Evolutionary conservation across 73 alveolate species (phyloP), one percentile per base, ranked within the genome.

Genomic region (Tetrahymena elliotti): DNA sequence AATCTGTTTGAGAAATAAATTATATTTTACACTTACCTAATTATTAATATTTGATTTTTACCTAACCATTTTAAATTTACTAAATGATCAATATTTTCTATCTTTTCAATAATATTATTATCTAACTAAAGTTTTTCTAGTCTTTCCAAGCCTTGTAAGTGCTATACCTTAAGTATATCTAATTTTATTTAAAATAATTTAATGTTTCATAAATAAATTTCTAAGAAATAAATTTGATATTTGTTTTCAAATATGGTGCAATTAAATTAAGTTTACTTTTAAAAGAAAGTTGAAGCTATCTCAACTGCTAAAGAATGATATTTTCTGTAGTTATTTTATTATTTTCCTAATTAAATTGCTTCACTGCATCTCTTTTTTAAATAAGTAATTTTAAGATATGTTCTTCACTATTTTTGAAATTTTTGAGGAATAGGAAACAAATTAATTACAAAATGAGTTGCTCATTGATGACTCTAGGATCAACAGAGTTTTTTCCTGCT

Each of bases 11-110:
- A 68, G n/a, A 24, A 22, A 4, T 13, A 68, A 68, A 7, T 18
- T 24, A 68, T 5, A 27, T 0, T 68, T 4, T 53, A n/a, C 20
- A 6, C 6, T 53, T 53, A 15, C 20, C 37, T n/a, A 13, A 27
- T 53, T 53, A n/a, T n/a, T 68, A 15, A 47, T 47, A 12, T 12
- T 47, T 47, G 9, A 40, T 68, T 22, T 68, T 68, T 68, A 68
- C 88, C 88, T 68, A 98, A 97, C 99, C 99, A 98, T 95, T 98
- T 95, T 88, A 98, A 94, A 95, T 98, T 97, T 35, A 97, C 98
- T 36, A 98, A 96, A 93, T 96, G 98, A 36, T 97, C 99, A 53
- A 98, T 94, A 95, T 97, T 98, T 94, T 98, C 97, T 27, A 98
- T 98, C 93, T 94, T 93, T 94, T 96, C 95, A 83, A 98, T 98